Conservation (phyloP, 257 asterid species). For the Prunella vulgaris region DNA sequence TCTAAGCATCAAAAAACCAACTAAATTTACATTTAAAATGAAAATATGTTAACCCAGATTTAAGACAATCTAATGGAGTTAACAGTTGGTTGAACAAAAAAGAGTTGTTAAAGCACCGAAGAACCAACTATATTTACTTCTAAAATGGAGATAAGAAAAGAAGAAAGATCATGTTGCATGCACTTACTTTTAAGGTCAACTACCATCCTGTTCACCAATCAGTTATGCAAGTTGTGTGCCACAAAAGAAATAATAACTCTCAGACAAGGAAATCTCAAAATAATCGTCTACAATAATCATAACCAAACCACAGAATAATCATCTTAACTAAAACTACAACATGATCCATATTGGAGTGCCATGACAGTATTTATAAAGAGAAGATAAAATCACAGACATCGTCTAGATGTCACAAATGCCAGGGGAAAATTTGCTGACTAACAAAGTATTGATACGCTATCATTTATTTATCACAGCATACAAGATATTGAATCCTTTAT, state of each 20-base stretch:
- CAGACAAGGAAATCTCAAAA: background rate
- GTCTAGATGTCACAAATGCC: background rate
- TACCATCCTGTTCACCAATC: background rate
- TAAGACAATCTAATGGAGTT: no score
- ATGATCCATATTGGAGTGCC: background rate
- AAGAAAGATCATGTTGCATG: background rate
- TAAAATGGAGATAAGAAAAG: background rate
- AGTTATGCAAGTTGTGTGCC: background rate
- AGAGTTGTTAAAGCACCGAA: no score
- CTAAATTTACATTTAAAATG: background rate
- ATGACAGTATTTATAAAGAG: background rate
- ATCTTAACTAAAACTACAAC: background rate
- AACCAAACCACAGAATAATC: background rate
- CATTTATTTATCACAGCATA: background rate
- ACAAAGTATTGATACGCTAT: background rate
- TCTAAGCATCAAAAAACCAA: slow-evolving; percentile 7
- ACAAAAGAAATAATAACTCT: background rate
- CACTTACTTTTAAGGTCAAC: background rate
- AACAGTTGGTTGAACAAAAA: no score
- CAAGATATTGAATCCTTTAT: background rate
- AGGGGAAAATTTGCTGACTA: background rate
- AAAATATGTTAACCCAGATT: background rate
- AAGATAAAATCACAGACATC: background rate
- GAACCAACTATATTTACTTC: no score
- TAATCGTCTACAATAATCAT: slow-evolving; percentile 7